Evolutionary conservation across 2,329 filamentous ascomycete genomes (phyloP).

Genomic region (Nectriaceae sp.): DNA sequence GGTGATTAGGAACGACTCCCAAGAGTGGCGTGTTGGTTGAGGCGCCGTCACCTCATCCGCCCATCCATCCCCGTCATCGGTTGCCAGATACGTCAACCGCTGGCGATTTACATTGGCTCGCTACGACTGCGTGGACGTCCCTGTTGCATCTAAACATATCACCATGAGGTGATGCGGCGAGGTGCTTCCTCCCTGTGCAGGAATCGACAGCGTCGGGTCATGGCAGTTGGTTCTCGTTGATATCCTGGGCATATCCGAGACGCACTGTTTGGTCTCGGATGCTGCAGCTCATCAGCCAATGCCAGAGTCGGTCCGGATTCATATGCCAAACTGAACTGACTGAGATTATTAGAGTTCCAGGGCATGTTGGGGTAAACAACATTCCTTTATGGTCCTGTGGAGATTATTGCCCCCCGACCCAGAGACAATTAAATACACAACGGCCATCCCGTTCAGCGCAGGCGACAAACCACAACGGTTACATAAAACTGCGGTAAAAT

Average conservation of each 20-base stretch:
- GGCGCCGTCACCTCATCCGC: constrained; percentile 9
- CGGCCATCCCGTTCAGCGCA: not conserved
- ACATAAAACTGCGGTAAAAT: no score
- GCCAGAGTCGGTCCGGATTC: not conserved
- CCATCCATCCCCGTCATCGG: not conserved
- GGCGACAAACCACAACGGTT: no score
- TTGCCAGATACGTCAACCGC: not conserved
- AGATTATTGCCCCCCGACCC: not conserved
- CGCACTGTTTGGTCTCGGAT: not conserved
- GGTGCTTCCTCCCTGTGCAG: not conserved
- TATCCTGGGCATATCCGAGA: not conserved
- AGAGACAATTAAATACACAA: not conserved
- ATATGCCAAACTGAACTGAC: not conserved
- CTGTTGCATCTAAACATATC: no score
- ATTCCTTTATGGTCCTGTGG: not conserved
- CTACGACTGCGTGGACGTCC: not conserved
- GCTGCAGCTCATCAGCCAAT: not conserved
- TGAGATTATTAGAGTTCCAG: no score
- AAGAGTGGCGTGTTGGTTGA: constrained; percentile 18
- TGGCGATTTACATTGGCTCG: not conserved
- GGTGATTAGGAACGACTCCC: not conserved
- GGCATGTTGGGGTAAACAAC: not conserved
- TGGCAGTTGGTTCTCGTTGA: not conserved
- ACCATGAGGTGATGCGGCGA: not conserved
- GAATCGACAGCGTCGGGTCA: not conserved